A percentile compares a stretch with the other conserved stretches of the same genome.
Evolutionary conservation across 2,329 filamentous ascomycete species (phyloP).

Genomic region (Colletotrichum magnum): DNA sequence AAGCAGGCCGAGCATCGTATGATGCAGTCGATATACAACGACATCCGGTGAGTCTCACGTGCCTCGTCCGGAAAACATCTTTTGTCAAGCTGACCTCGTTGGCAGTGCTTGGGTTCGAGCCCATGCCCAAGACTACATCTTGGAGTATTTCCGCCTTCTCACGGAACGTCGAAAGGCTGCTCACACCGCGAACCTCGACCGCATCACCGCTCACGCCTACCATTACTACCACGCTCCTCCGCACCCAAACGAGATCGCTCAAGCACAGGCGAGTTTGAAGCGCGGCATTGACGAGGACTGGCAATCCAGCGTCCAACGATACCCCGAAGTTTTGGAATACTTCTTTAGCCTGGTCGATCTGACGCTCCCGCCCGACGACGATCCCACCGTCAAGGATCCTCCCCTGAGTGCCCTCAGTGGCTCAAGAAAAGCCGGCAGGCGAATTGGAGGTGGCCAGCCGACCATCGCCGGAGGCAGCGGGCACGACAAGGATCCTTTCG

Average conservation of each 20-base stretch:
- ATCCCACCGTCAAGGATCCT: conserved; percentile 71
- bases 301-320: conserved; percentile 80
- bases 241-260: conserved; percentile 73
- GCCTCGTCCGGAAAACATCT: conserved; percentile 3
- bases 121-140: conserved; percentile 77
- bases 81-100: conserved; percentile 41
- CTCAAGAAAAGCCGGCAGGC: conserved; percentile 61
- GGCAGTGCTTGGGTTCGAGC: conserved; percentile 73
- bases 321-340: conserved; percentile 86
- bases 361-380: conserved; percentile 74
- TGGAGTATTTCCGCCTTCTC: conserved; percentile 74
- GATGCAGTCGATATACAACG: conserved; percentile 73
- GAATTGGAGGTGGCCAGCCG: conserved; percentile 45
- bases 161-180: conserved; percentile 72
- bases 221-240: conserved; percentile 71
- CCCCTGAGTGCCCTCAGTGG: conserved; percentile 68
- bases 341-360: conserved; percentile 81
- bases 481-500: conserved; percentile 49
- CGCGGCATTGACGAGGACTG: conserved; percentile 85
- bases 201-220: conserved; percentile 67
- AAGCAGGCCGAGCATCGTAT: conserved; percentile 74
- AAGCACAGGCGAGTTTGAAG: conserved; percentile 77
- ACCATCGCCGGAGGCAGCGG: conserved; percentile 55
- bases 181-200: conserved; percentile 69
- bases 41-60: conserved; percentile 69